Conservation (phyloP, 305 asterid genomes). For the Rubia tinctorum region DNA sequence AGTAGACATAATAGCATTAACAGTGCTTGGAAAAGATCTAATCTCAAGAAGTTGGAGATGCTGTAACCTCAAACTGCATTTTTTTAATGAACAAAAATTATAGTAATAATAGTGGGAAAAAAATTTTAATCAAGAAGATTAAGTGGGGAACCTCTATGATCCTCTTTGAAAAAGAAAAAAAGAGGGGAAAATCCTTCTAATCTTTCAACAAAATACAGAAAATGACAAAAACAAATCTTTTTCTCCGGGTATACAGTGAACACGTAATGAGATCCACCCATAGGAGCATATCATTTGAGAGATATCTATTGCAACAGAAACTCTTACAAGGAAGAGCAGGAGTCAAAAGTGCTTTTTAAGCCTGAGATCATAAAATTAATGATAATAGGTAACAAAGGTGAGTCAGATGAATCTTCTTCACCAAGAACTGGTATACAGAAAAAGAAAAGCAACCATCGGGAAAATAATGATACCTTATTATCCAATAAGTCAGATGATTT, state of each 20-base stretch:
- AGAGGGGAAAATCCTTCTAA: not conserved
- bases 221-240: not conserved
- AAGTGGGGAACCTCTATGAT: not conserved
- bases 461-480: constrained; percentile 39
- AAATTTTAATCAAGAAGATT: not conserved
- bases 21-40: not conserved
- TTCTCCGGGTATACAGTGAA: not conserved
- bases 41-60: not conserved
- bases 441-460: not conserved
- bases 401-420: too few relatives aligned
- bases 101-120: not conserved
- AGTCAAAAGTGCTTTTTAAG: not conserved
- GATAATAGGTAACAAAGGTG: too few relatives aligned
- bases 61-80: not conserved
- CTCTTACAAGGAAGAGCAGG: not conserved
- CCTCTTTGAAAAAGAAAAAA: not conserved
- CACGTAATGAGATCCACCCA: not conserved
- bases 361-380: not conserved
- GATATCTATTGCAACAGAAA: not conserved
- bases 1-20: not conserved
- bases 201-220: not conserved
- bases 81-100: not conserved
- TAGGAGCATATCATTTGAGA: not conserved
- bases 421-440: not conserved
- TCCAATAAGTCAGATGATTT: constrained; percentile 40